Conservation (phyloP, 1,284 basidiomycete species). For the Sphagnurus paluster region DNA sequence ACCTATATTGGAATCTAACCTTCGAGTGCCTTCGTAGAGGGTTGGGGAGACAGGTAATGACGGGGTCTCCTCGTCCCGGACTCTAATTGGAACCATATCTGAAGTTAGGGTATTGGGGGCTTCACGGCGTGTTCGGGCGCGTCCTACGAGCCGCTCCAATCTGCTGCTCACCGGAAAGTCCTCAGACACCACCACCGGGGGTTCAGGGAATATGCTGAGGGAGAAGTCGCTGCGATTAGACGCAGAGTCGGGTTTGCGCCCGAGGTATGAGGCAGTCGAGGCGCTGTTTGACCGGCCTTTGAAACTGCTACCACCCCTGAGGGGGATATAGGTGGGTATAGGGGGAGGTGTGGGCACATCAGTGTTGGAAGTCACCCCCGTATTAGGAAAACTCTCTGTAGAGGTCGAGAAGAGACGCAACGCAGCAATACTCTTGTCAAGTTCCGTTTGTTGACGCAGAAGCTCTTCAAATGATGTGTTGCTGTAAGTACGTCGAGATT, state of each 20-base stretch:
- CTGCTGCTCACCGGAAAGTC: slow-evolving; percentile 12
- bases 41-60: slow-evolving; percentile 13
- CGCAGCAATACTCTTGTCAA: slow-evolving; percentile 64
- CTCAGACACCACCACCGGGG: slow-evolving; percentile 41
- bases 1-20: slow-evolving; percentile 45
- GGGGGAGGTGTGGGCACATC: not conserved
- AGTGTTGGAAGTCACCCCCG: not conserved
- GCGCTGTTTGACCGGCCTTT: slow-evolving; percentile 10
- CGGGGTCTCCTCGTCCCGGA: slow-evolving; percentile 2
- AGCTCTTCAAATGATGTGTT: slow-evolving; percentile 49
- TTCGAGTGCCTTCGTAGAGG: slow-evolving; percentile 21
- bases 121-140: slow-evolving; percentile 6
- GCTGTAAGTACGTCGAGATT: slow-evolving; percentile 14
- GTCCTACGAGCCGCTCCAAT: slow-evolving; percentile 9
- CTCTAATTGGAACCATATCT: slow-evolving; percentile 3
- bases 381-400: too few species aligned
- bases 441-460: slow-evolving; percentile 59
- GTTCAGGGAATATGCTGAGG: slow-evolving; percentile 67
- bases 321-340: not conserved
- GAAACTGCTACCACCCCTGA: slow-evolving; percentile 4
- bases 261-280: slow-evolving; percentile 25
- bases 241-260: slow-evolving; percentile 31
- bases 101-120: not conserved
- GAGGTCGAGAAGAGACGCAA: slow-evolving; percentile 49
- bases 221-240: slow-evolving; percentile 63